These are phyloP conservation scores for Colletotrichum sp. DNA, from an alignment of 2,329 filamentous ascomycete genomes.

Conservation along the genomic window DNA sequence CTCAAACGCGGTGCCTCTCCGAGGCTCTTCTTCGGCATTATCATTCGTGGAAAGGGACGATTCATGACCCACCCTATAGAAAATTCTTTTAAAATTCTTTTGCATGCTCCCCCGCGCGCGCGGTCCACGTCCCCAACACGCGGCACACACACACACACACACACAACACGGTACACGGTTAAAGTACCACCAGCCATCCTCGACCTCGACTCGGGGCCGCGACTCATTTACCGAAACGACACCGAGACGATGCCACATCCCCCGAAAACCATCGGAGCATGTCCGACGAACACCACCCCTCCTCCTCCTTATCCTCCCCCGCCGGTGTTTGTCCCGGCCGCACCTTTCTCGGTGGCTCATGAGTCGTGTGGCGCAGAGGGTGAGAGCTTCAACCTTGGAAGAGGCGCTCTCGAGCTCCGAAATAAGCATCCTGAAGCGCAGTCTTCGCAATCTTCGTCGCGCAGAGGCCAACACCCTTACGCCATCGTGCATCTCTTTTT, in stretches of 20 bases:
- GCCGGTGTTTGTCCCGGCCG: neutral
- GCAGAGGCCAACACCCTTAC: neutral
- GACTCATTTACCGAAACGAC: slow-evolving; percentile 5
- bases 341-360: neutral
- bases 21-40: slow-evolving; percentile 8
- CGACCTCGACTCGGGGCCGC: neutral
- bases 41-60: neutral
- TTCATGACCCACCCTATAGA: neutral
- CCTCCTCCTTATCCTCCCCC: neutral
- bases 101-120: neutral
- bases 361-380: slow-evolving; percentile 26
- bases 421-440: slow-evolving; percentile 9
- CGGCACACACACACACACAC: neutral
- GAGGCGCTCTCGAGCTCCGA: neutral
- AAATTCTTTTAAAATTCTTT: neutral
- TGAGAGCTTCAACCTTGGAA: neutral
- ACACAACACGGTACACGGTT: neutral
- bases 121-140: neutral
- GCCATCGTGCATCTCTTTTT: neutral
- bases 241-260: neutral
- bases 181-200: neutral
- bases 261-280: neutral
- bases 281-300: neutral
- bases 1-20: neutral
- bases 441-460: neutral